These are phyloP conservation scores for Austroboletus novae-zelandiae DNA, from an alignment of 1,284 basidiomycete genomes.

Conservation along the genomic window DNA sequence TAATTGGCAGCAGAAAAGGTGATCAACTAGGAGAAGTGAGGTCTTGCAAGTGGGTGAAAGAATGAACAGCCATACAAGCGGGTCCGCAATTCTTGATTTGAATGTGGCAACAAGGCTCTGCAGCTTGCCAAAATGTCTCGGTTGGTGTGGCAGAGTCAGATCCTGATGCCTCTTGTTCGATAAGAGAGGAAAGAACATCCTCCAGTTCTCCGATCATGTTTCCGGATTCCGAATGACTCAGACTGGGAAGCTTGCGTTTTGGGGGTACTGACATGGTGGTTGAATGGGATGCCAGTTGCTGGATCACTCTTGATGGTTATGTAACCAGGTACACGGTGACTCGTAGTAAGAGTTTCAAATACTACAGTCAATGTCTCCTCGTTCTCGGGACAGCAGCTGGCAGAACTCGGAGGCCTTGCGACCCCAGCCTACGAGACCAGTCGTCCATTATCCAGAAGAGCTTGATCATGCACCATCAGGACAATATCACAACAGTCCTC, in stretches of 20 bases:
- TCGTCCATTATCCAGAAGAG: conserved; percentile 56
- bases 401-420: conserved; percentile 14
- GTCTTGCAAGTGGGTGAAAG: not conserved
- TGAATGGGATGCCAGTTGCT: too few relatives aligned
- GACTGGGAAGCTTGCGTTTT: not conserved
- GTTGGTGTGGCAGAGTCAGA: too few relatives aligned
- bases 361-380: too few relatives aligned
- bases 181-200: too few relatives aligned
- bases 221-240: not conserved
- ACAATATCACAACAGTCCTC: conserved; percentile 20
- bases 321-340: too few relatives aligned
- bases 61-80: not conserved
- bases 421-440: conserved; percentile 27
- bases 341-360: too few relatives aligned
- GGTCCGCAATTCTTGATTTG: too few relatives aligned
- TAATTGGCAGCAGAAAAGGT: not conserved
- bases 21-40: not conserved
- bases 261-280: not conserved
- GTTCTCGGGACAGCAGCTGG: conserved; percentile 2
- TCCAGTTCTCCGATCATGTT: too few relatives aligned
- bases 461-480: conserved; percentile 27
- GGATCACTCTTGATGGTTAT: too few relatives aligned
- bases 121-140: too few relatives aligned
- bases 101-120: too few relatives aligned
- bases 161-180: too few relatives aligned